Evolutionary conservation across 345 rosid species (phyloP).

Genomic region (Gossypioides kirkii): DNA sequence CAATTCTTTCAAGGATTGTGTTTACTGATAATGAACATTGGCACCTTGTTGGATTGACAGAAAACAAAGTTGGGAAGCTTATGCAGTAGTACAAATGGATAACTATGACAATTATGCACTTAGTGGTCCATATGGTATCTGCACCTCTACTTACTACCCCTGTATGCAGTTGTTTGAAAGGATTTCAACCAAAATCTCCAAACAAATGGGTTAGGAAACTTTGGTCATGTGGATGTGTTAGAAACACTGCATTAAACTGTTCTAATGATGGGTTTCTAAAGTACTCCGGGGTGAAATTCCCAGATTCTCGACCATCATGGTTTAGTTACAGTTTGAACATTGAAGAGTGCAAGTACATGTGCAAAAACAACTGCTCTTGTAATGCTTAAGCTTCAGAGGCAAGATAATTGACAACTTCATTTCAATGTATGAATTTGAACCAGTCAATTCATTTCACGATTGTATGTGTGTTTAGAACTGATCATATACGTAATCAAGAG

Average conservation of each 20-base stretch:
- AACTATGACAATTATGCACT: slow-evolving; percentile 31
- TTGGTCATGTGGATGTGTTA: slow-evolving; percentile 43
- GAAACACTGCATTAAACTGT: slow-evolving; percentile 29
- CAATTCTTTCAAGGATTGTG: too few species aligned
- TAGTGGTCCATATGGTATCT: slow-evolving; percentile 44
- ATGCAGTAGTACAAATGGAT: slow-evolving; percentile 12
- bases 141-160: slow-evolving; percentile 33
- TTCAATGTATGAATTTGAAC: too few species aligned
- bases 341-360: slow-evolving; percentile 27
- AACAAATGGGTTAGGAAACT: slow-evolving; percentile 26
- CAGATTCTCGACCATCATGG: slow-evolving; percentile 31
- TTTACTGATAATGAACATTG: too few species aligned
- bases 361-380: slow-evolving; percentile 43
- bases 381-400: slow-evolving; percentile 30
- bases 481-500: not conserved
- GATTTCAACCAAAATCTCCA: slow-evolving; percentile 30
- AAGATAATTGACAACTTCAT: too few species aligned
- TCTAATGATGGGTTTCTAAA: slow-evolving; percentile 25
- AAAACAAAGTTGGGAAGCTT: too few species aligned
- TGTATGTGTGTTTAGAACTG: too few species aligned
- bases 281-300: slow-evolving; percentile 31
- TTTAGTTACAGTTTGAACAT: slow-evolving; percentile 22
- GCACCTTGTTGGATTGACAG: too few species aligned
- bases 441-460: too few species aligned
- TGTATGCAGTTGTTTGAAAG: slow-evolving; percentile 35